A percentile compares a stretch with the other conserved stretches of the same genome.
Conservation (phyloP, 106 monocot genomes). For the Phalaenopsis equestris region DNA sequence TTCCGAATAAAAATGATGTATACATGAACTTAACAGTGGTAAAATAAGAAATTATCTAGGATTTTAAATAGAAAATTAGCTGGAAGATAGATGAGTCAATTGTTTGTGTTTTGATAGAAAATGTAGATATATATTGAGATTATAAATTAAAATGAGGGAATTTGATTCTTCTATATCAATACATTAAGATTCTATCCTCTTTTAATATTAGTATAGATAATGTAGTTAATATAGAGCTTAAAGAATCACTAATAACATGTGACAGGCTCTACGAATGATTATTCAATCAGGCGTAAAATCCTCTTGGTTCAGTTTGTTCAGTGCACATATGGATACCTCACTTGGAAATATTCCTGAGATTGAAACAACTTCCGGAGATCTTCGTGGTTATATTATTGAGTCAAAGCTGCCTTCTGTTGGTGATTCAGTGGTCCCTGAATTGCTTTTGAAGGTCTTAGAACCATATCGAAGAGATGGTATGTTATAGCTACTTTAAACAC, state of each 20-base stretch:
- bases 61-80: neutral
- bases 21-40: neutral
- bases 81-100: neutral
- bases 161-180: no score
- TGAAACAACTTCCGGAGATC: conserved; percentile 48
- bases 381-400: conserved; percentile 83
- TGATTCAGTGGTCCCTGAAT: conserved; percentile 86
- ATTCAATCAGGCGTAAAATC: conserved; percentile 90
- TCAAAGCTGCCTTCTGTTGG: conserved; percentile 70
- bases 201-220: neutral
- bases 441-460: conserved; percentile 91
- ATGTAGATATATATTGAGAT: no score
- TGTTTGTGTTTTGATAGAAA: neutral
- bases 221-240: neutral
- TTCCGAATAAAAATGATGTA: neutral
- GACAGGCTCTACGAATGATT: conserved; percentile 86
- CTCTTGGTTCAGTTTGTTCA: conserved; percentile 61
- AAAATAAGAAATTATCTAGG: neutral
- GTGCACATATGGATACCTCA: conserved; percentile 18
- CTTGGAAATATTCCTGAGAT: conserved; percentile 32
- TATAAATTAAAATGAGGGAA: no score
- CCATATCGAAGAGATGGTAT: conserved; percentile 83
- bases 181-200: no score
- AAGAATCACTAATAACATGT: neutral
- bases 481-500: neutral